These are phyloP conservation scores for Nothopassalora personata DNA, from an alignment of 2,329 filamentous ascomycete genomes.

Conservation along the genomic window DNA sequence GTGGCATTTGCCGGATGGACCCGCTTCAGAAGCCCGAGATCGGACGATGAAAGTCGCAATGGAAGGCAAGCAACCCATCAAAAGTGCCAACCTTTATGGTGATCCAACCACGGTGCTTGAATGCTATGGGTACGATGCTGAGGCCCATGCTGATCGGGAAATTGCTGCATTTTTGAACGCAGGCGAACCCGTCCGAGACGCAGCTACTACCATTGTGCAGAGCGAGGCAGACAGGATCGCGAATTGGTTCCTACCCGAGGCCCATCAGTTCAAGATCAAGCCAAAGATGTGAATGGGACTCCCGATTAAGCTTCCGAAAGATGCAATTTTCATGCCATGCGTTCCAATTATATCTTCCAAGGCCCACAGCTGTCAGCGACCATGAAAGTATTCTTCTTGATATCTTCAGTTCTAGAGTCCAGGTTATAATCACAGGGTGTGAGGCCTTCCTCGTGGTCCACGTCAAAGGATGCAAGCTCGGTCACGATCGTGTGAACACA, in stretches of 20 bases:
- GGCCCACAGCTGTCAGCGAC: conserved; percentile 8
- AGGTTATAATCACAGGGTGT: conserved; percentile 6
- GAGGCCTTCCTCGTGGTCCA: conserved; percentile 11
- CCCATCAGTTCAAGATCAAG: conserved; percentile 17
- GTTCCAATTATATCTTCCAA: conserved; percentile 9
- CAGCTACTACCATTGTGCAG: conserved; percentile 29
- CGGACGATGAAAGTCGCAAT: conserved; percentile 35
- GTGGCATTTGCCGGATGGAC: conserved; percentile 35
- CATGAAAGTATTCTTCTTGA: conserved; percentile 9
- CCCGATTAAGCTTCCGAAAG: too few species aligned
- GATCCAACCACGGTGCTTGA: conserved; percentile 36
- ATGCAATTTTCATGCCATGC: background rate
- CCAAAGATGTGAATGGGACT: conserved; percentile 2
- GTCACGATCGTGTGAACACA: conserved; percentile 11
- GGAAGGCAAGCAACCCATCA: conserved; percentile 31
- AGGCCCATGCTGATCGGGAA: conserved; percentile 34
- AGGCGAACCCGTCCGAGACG: conserved; percentile 24
- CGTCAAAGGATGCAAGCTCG: conserved; percentile 10
- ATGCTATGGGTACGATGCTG: conserved; percentile 40
- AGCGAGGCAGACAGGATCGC: conserved; percentile 31
- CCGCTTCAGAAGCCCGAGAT: conserved; percentile 34
- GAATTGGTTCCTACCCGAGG: conserved; percentile 32
- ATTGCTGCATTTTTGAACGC: conserved; percentile 26
- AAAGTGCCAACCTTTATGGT: conserved; percentile 39
- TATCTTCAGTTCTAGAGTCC: conserved; percentile 8